Evolutionary conservation across 805 yeast genomes (phyloP), one percentile per base, ranked within the genome.

Genomic region (Grigorovia humatica): DNA sequence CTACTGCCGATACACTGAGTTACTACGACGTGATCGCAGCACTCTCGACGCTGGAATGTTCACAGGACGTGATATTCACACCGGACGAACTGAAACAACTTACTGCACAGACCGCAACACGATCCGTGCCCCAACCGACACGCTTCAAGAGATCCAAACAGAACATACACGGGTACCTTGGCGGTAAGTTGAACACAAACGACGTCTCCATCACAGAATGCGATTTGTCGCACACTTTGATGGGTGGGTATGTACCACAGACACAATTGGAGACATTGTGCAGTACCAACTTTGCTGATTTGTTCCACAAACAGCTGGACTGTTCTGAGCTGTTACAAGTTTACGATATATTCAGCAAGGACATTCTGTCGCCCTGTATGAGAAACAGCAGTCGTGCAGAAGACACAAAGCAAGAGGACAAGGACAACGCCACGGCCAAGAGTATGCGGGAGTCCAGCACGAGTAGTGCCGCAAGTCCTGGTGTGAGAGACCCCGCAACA

Each of bases 231-330:
- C 70, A 66, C 48, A 59, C 64, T 13, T 47, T 66, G 41, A 54
- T 66, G 12, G 70, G 70, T 23, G 67, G 67, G 9, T 65, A 63
- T 48, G 69, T 66, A 9, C 70, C 70, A 19, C 57, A 54, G 47
- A 54, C 57, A 27, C 67, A 65, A 51, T 44, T 66, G 44, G 70
- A 66, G 46, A 56, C 67, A 1, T 52, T 66, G 7, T 64, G 68
- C 0, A 60, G 68, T 49, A 57, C 61, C 35, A 68, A 66, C 49
- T 66, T 66, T 57, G 67, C 69, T 6, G 64, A 63, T 19, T 63
- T 60, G 48, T 66, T 66, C 52, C 64, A 64, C 43, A 63, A 58
- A 38, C 53, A 60, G 0, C 46, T 65, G 19, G 64, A 64, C 23
- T 65, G 66, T 44, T 64, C 63, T 30, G 54, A 60, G 43, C 64